phyloP scores from a whole-genome alignment of 768 basidiomycete species.

The Coprinopsis sp. region DNA sequence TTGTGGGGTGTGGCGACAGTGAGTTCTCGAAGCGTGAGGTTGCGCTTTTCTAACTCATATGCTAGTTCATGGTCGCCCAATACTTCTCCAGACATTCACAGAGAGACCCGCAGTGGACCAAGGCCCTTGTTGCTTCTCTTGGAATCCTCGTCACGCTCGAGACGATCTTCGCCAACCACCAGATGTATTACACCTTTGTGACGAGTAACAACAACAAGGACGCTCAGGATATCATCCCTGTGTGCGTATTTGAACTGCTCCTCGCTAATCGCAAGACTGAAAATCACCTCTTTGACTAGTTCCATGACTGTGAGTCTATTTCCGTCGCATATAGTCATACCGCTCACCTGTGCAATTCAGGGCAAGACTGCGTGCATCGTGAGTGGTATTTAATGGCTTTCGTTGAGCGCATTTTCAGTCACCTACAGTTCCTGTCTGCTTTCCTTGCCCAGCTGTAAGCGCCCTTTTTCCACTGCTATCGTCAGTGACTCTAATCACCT shows the following conservation, averaged over 20 bases:
- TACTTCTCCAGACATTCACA: slow-evolving; percentile 5
- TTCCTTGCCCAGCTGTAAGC: slow-evolving; percentile 2
- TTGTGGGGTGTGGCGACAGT: neutral
- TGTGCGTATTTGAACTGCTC: neutral
- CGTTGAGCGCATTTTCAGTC: neutral
- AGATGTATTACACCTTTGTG: slow-evolving; percentile 1
- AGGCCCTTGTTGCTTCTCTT: neutral
- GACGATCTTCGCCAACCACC: slow-evolving; percentile 1
- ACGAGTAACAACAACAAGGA: neutral
- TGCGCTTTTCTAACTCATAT: neutral
- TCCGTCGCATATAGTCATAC: neutral
- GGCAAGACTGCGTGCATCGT: slow-evolving; percentile 2
- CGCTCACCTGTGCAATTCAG: neutral
- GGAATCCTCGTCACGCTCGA: slow-evolving; percentile 1
- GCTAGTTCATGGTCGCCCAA: neutral
- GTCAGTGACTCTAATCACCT: neutral
- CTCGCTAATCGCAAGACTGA: neutral
- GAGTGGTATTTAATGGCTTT: neutral
- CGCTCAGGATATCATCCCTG: neutral
- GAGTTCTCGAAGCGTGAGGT: neutral
- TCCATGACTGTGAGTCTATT: neutral
- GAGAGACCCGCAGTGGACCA: neutral
- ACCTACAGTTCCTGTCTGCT: neutral
- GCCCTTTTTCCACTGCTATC: neutral
- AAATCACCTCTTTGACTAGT: neutral